Evolutionary conservation across 2,329 filamentous ascomycete species (phyloP).

Genomic region (Teratosphaeria pseudoeucalypti): DNA sequence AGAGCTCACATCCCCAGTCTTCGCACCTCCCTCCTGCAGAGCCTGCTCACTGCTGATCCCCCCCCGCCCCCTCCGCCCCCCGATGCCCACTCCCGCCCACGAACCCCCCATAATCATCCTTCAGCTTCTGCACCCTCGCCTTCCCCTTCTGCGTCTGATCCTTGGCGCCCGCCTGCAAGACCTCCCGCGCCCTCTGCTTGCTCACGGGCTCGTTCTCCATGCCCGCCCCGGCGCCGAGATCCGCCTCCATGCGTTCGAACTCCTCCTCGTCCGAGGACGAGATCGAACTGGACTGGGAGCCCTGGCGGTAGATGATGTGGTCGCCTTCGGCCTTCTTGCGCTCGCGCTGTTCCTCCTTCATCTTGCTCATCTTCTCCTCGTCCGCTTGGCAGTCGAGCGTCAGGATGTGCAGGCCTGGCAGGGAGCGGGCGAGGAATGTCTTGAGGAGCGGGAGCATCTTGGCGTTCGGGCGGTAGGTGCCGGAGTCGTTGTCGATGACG

Average conservation of each 20-base stretch:
- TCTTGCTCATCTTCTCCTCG: slow-evolving; percentile 57
- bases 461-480: slow-evolving; percentile 83
- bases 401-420: slow-evolving; percentile 66
- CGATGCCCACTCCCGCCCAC: background rate
- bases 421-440: slow-evolving; percentile 58
- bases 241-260: slow-evolving; percentile 33
- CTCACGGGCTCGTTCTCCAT: background rate
- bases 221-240: background rate
- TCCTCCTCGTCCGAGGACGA: slow-evolving; percentile 49
- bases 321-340: slow-evolving; percentile 56
- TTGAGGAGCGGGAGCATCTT: slow-evolving; percentile 62
- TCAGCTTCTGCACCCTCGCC: slow-evolving; percentile 3
- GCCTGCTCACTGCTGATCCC: background rate
- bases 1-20: background rate
- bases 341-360: slow-evolving; percentile 68
- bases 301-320: slow-evolving; percentile 45
- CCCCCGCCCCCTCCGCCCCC: background rate
- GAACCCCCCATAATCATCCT: slow-evolving; percentile 2
- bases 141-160: slow-evolving; percentile 4
- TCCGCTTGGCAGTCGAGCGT: slow-evolving; percentile 64
- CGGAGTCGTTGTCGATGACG: slow-evolving; percentile 88
- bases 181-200: background rate
- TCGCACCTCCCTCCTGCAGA: background rate
- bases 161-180: background rate
- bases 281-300: slow-evolving; percentile 37